phyloP scores from a whole-genome alignment of 1,139 yeast species.

The Saccharomyces hybrid region DNA sequence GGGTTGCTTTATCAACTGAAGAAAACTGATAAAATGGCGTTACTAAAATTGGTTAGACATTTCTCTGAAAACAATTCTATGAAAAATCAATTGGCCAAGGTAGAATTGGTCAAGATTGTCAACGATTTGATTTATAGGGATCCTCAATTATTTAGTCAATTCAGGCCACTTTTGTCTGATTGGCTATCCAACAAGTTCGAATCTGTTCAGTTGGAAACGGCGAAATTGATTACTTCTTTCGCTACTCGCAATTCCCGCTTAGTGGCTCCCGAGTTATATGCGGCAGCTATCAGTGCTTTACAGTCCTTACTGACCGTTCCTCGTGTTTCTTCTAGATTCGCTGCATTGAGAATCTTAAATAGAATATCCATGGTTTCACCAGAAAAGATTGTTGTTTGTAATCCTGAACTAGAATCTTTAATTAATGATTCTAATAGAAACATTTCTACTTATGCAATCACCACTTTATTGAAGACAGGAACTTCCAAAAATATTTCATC shows the following conservation, averaged over 20 bases:
- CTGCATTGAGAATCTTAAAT: constrained; percentile 86
- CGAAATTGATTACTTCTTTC: constrained; percentile 66
- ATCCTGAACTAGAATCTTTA: constrained; percentile 74
- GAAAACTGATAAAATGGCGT: constrained; percentile 89
- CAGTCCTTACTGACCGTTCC: constrained; percentile 81
- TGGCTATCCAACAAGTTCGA: constrained; percentile 81
- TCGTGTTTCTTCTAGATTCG: constrained; percentile 81
- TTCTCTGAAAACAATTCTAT: constrained; percentile 56
- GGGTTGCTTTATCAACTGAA: constrained; percentile 84
- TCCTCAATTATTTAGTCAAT: constrained; percentile 31
- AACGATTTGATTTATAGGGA: constrained; percentile 49
- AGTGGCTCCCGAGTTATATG: constrained; percentile 56
- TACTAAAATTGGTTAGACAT: constrained; percentile 82
- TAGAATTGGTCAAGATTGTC: constrained; percentile 79
- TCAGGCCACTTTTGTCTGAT: constrained; percentile 57
- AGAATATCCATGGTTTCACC: constrained; percentile 78
- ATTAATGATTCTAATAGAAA: constrained; percentile 86
- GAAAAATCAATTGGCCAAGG: constrained; percentile 69
- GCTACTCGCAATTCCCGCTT: constrained; percentile 36
- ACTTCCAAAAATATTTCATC: constrained; percentile 87
- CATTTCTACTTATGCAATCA: constrained; percentile 97
- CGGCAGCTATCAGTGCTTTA: constrained; percentile 60
- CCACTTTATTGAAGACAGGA: constrained; percentile 91
- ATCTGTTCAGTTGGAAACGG: constrained; percentile 90
- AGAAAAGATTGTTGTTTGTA: constrained; percentile 63